A percentile compares a stretch with the other conserved stretches of the same genome.
Evolutionary conservation across 176 grass and related monocot genomes (phyloP).

Genomic region (Oryza meridionalis): DNA sequence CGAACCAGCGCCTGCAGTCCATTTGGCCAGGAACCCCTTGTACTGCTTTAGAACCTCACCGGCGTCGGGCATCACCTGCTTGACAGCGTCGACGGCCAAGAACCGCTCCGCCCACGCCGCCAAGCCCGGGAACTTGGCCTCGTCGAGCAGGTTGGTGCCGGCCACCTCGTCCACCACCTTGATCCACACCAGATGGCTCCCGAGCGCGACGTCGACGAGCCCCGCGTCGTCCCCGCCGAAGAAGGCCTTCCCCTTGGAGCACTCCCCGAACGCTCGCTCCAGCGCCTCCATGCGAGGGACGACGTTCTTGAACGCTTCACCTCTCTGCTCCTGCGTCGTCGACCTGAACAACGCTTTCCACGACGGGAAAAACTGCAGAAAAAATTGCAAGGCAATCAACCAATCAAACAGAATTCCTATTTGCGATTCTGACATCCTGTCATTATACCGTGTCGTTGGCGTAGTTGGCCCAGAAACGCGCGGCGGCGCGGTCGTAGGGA

Average conservation of each 20-base stretch:
- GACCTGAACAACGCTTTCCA: constrained; percentile 26
- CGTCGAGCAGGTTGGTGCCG: constrained; percentile 46
- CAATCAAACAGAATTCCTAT: background rate
- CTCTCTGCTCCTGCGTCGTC: constrained; percentile 46
- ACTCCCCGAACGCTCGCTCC: constrained; percentile 44
- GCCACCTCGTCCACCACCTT: constrained; percentile 31
- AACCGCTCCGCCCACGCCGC: constrained; percentile 58
- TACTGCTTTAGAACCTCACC: constrained; percentile 37
- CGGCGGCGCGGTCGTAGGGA: constrained; percentile 37
- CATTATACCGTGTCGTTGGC: constrained; percentile 31
- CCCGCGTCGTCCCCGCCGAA: constrained; percentile 45
- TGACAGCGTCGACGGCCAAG: constrained; percentile 40
- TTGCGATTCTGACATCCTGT: background rate
- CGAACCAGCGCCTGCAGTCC: background rate
- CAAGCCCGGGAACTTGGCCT: constrained; percentile 35
- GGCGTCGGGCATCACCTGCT: constrained; percentile 32
- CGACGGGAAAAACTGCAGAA: constrained; percentile 33
- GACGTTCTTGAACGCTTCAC: constrained; percentile 31
- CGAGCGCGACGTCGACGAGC: constrained; percentile 49
- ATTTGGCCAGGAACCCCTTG: constrained; percentile 40
- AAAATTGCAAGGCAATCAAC: background rate
- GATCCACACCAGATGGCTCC: constrained; percentile 52
- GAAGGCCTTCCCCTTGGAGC: constrained; percentile 46
- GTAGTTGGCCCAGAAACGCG: constrained; percentile 48
- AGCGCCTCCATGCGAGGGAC: constrained; percentile 36